Base-by-base conservation (phyloP, 2,329 filamentous ascomycete species). In the Cryphonectria carpinicola region DNA sequence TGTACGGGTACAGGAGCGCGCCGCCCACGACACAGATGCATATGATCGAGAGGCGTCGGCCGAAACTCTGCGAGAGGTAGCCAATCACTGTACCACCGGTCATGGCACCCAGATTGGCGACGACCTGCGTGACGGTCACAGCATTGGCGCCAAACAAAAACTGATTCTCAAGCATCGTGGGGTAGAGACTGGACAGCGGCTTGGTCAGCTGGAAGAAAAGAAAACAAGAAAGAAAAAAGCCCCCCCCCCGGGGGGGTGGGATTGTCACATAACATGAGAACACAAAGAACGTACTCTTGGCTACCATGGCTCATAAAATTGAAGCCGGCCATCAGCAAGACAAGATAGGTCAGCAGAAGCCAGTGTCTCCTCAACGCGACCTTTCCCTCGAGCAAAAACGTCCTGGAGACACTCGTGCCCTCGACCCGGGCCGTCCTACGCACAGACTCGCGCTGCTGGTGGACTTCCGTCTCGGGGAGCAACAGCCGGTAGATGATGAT, bases 301-400 rank as follows among this genome's bases (percentile, higher is more conserved):
- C 89, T 92, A 68, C 92, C 92, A 78, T 95, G 93, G 25, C 90
- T 92, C 92, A 96, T 94, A 78, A 96, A 97, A 82, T 97, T 97
- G 84, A 97, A 96, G 4, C 93, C 93, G 1, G 93, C 91, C 93
- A 97, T 97, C 54, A 97, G 84, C 28, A 97, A 83, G 8, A 97
- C 93, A 70, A 97, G 84, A 81, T 97, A 97, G 49, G 90, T 83
- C 69, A 97, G 84, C 2, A 97, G 81, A 19, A 93, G 74, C 94
- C 94, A 97, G 80, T 97, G 93, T 14, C 89, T 87, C 80, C 89
- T 91, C 41, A 97, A 77, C 0, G 93, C 94, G 0, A 95, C 88
- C 76, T 92, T 93, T 72, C 92, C 93, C 81, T 97, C 93, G 0
- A 86, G 82, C 37, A 95, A 68, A 78, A 97, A 96, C 0, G 91